phyloP scores from a whole-genome alignment of 1,284 basidiomycete genomes.

The Pholiota adiposa region DNA sequence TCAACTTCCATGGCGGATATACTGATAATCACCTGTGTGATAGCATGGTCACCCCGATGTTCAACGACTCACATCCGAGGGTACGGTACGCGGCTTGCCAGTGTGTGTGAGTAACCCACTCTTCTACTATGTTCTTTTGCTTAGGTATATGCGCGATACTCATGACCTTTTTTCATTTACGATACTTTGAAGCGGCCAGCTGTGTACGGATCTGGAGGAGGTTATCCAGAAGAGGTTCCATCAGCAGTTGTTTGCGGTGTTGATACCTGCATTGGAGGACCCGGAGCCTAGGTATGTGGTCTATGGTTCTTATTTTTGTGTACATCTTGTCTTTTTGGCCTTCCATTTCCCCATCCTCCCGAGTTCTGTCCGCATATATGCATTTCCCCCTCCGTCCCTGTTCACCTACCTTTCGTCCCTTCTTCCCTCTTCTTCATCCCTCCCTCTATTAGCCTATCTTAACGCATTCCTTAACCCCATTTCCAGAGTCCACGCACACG shows the following conservation, averaged over 20 bases:
- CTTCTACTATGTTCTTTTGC: too few relatives aligned
- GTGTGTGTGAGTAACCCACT: slow-evolving; percentile 66
- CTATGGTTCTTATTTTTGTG: slow-evolving; percentile 23
- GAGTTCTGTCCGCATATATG: too few relatives aligned
- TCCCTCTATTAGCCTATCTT: too few relatives aligned
- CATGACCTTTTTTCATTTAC: too few relatives aligned
- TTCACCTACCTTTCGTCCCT: too few relatives aligned
- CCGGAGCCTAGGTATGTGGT: slow-evolving; percentile 67
- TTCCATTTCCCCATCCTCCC: too few relatives aligned
- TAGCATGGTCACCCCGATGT: slow-evolving; percentile 77
- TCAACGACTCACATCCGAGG: slow-evolving; percentile 77
- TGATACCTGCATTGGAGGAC: slow-evolving; percentile 77
- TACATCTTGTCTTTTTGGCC: too few relatives aligned
- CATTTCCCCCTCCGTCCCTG: too few relatives aligned
- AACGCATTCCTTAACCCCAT: too few relatives aligned
- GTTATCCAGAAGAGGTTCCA: slow-evolving; percentile 76
- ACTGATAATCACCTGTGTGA: too few relatives aligned
- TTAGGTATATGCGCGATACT: too few relatives aligned
- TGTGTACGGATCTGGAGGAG: slow-evolving; percentile 86
- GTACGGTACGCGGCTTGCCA: slow-evolving; percentile 87
- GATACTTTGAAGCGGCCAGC: slow-evolving; percentile 65
- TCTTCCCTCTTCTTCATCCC: neutral
- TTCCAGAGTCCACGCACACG: slow-evolving; percentile 81
- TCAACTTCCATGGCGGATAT: too few relatives aligned
- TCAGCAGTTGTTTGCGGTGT: slow-evolving; percentile 65